Percentiles rank a stretch among this genome's conserved stretches.
These are phyloP conservation scores for Lepidium sativum DNA, from an alignment of 345 rosid genomes.

Conservation along the genomic window DNA sequence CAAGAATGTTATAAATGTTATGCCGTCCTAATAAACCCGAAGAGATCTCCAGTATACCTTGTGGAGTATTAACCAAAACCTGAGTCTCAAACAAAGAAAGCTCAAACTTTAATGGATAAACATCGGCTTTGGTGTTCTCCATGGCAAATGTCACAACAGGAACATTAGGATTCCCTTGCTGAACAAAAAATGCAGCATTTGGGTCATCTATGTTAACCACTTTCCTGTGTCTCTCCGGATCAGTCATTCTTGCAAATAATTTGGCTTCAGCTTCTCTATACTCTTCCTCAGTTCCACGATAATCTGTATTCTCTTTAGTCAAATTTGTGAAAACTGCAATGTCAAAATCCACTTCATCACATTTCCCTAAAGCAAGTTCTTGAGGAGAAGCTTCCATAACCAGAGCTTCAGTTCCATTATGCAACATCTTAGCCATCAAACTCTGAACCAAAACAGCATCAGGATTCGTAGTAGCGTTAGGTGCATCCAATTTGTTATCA, in stretches of 20 bases:
- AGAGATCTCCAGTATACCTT: slow-evolving; percentile 83
- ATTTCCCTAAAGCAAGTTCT: slow-evolving; percentile 59
- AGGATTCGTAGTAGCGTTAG: slow-evolving; percentile 32
- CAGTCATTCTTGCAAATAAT: slow-evolving; percentile 80
- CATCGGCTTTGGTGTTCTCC: slow-evolving; percentile 82
- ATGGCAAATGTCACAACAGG: slow-evolving; percentile 86
- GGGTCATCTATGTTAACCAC: slow-evolving; percentile 86
- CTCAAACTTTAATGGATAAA: slow-evolving; percentile 77
- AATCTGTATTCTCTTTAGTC: slow-evolving; percentile 44
- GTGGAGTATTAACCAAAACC: slow-evolving; percentile 81
- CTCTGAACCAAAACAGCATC: slow-evolving; percentile 85
- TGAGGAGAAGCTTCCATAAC: slow-evolving; percentile 86
- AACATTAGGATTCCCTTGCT: slow-evolving; percentile 66
- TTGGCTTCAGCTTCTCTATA: slow-evolving; percentile 73
- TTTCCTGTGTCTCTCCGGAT: slow-evolving; percentile 88
- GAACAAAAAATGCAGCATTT: slow-evolving; percentile 56
- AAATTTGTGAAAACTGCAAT: slow-evolving; percentile 80
- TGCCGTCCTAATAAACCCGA: slow-evolving; percentile 85
- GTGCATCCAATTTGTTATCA: slow-evolving; percentile 56
- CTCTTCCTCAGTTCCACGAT: slow-evolving; percentile 69
- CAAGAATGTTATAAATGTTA: slow-evolving; percentile 83
- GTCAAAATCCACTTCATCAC: slow-evolving; percentile 79
- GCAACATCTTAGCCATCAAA: slow-evolving; percentile 92
- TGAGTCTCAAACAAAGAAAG: slow-evolving; percentile 89
- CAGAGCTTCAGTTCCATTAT: slow-evolving; percentile 82